A percentile compares a stretch with the other conserved stretches of the same genome.
Evolutionary conservation across 2,329 filamentous ascomycete genomes (phyloP).

Genomic region (Epicoccum nigrum): DNA sequence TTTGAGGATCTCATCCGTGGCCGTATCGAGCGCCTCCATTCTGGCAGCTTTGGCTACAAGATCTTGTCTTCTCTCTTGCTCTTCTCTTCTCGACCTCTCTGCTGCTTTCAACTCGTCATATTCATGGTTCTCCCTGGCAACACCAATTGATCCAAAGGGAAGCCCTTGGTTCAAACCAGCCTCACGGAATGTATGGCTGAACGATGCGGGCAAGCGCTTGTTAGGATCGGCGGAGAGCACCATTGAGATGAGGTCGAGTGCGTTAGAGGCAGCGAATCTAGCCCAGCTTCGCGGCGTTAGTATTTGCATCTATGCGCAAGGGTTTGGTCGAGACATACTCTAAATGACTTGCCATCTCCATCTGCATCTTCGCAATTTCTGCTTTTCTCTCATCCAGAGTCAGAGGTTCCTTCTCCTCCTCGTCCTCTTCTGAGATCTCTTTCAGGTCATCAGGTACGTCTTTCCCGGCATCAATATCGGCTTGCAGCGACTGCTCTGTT

Average conservation of each 20-base stretch:
- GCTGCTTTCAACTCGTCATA: slow-evolving; percentile 26
- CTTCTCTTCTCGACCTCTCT: slow-evolving; percentile 41
- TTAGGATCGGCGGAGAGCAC: slow-evolving; percentile 39
- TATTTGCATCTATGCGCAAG: slow-evolving; percentile 40
- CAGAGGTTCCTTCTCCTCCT: slow-evolving; percentile 47
- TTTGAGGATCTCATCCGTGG: slow-evolving; percentile 74
- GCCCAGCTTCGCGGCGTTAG: slow-evolving; percentile 35
- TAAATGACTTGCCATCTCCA: slow-evolving; percentile 51
- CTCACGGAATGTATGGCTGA: slow-evolving; percentile 37
- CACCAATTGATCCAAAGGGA: slow-evolving; percentile 46
- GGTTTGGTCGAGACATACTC: slow-evolving; percentile 56
- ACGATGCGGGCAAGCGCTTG: slow-evolving; percentile 33
- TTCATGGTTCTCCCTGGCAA: slow-evolving; percentile 32
- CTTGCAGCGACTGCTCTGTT: slow-evolving; percentile 72
- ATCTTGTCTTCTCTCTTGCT: slow-evolving; percentile 48
- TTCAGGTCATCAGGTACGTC: slow-evolving; percentile 50
- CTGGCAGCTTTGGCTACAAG: slow-evolving; percentile 72
- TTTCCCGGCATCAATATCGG: slow-evolving; percentile 64
- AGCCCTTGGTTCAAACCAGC: slow-evolving; percentile 33
- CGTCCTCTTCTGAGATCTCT: slow-evolving; percentile 55
- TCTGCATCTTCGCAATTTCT: slow-evolving; percentile 48
- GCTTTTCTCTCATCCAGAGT: slow-evolving; percentile 43
- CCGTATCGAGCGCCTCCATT: slow-evolving; percentile 75
- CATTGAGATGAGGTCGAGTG: slow-evolving; percentile 43
- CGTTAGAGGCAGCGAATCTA: slow-evolving; percentile 38